Evolutionary conservation across 192 early-diverging fungal genomes (phyloP).

Genomic region (Coemansia sp.): DNA sequence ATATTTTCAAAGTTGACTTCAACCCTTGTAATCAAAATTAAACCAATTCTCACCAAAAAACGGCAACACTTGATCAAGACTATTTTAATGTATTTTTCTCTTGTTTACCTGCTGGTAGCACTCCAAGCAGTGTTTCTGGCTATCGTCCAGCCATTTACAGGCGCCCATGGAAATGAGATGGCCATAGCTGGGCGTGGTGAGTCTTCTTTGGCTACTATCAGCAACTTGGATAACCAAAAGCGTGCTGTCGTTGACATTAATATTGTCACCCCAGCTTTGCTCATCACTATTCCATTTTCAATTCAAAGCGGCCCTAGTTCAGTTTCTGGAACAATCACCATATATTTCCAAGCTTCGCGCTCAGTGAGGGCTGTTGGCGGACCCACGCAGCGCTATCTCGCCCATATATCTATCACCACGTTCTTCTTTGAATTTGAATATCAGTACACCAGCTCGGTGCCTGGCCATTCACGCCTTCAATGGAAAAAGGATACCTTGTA

Average conservation of each 20-base stretch:
- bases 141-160: no score
- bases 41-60: no score
- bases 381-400: constrained; percentile 17
- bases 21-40: no score
- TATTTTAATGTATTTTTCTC: no score
- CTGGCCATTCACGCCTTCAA: neutral
- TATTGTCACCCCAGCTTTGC: constrained; percentile 16
- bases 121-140: neutral
- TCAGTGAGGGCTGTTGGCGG: constrained; percentile 20
- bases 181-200: no score
- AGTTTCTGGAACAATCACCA: constrained; percentile 17
- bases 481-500: constrained; percentile 26
- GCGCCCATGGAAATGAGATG: no score
- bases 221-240: no score
- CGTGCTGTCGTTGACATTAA: constrained; percentile 15
- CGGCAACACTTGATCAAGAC: no score
- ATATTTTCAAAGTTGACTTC: no score
- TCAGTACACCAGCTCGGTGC: constrained; percentile 1
- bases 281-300: constrained; percentile 26
- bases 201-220: no score
- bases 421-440: constrained; percentile 36
- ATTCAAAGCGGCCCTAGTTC: constrained; percentile 9
- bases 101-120: neutral
- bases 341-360: constrained; percentile 35
- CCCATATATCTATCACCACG: constrained; percentile 23